Base-by-base conservation (phyloP, 2,329 filamentous ascomycete species). In the Ophiostoma fasciatum region DNA sequence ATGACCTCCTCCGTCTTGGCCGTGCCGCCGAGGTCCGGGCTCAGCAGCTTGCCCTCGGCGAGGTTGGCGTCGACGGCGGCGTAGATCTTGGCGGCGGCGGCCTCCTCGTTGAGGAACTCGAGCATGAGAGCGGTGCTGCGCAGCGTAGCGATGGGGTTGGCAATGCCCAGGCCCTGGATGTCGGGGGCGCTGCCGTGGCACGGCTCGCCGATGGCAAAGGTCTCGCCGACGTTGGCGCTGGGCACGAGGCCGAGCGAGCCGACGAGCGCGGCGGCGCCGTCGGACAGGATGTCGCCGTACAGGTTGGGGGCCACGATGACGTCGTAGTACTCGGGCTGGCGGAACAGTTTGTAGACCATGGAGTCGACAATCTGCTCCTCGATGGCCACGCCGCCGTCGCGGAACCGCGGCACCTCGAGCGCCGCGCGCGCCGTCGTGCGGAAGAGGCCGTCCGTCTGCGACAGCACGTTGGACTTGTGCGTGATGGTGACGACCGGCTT, bases 331-430 rank as follows among this genome's bases (percentile, higher is more conserved):
- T 79, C 71, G 29, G 90, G 90, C 61, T 96, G 84, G 43, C 88
- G 83, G 76, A 96, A 96, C 39, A 98, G 80, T 68, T 96, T 96
- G 74, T 96, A 96, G 40, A 96, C 85, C 90, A 98, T 98, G 43
- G 80, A 88, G 62, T 98, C 90, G 44, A 98, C 88, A 49, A 98
- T 98, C 65, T 98, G 90, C 68, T 96, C 90, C 61, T 96, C 90
- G 37, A 94, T 68, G 28, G 62, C 61, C 36, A 93, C 64, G 42
- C 48, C 37, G 42, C 48, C 38, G 18, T 40, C 31, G 7, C 61
- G 59, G 63, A 82, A 94, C 46, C 64, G 68, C 11, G 69, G 48
- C 35, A 68, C 66, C 20, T 74, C 68, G 8, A 96, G 75, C 4
- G 82, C 83, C 21, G 68, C 66, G 47, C 82, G 77, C 13, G 82